Conservation (phyloP, 306 rosid species). For the Cicer judaicum region DNA sequence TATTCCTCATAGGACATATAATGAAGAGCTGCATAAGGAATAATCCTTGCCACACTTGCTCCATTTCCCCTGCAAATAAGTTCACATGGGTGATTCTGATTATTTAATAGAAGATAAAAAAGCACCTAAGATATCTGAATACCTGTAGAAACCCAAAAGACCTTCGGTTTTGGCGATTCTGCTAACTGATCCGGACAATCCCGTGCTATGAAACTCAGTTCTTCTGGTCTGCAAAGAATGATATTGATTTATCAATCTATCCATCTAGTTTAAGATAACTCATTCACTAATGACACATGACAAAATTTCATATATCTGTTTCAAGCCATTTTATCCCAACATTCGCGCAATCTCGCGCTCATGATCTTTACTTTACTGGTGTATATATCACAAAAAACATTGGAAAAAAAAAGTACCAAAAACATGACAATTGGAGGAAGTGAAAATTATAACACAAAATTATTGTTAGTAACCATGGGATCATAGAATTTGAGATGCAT, state of each 20-base stretch:
- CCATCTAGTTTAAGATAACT: neutral
- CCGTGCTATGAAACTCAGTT: conserved; percentile 76
- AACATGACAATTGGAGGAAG: too few relatives aligned
- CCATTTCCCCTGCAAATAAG: conserved; percentile 83
- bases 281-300: neutral
- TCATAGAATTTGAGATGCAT: too few relatives aligned
- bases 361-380: too few relatives aligned
- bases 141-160: conserved; percentile 82
- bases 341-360: too few relatives aligned
- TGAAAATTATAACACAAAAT: too few relatives aligned
- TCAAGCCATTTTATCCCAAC: neutral
- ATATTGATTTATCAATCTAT: neutral
- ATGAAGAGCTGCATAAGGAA: conserved; percentile 94
- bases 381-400: too few relatives aligned
- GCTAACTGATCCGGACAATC: conserved; percentile 64
- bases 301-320: neutral
- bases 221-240: conserved; percentile 69
- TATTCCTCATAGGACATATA: conserved; percentile 91
- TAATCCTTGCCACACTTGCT: conserved; percentile 96
- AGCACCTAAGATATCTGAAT: conserved; percentile 11
- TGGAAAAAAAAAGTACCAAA: too few relatives aligned
- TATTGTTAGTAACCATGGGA: neutral
- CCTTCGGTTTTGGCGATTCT: conserved; percentile 87
- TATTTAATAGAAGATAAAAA: neutral
- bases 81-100: neutral